Percentiles rank a stretch among this genome's conserved stretches.
These are phyloP conservation scores for Diacronema lutheri DNA, from an alignment of 78 protist species.

Conservation along the genomic window DNA sequence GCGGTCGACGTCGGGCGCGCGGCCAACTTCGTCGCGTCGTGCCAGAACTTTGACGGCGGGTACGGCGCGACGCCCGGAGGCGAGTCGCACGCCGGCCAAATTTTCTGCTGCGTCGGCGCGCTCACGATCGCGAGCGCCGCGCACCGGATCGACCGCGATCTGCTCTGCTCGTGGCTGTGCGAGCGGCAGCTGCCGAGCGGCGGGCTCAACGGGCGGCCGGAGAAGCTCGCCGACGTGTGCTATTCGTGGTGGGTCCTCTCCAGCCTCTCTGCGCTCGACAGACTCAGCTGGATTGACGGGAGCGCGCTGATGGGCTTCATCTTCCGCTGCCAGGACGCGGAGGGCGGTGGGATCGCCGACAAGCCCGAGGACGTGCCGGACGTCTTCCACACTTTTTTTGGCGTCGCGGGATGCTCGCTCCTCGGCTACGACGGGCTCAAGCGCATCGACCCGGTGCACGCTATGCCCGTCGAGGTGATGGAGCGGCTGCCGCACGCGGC, in stretches of 20 bases:
- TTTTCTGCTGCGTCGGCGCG: conserved; percentile 85
- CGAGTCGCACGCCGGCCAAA: conserved; percentile 98
- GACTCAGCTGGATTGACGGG: conserved; percentile 79
- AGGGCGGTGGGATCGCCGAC: conserved; percentile 96
- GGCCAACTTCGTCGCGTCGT: conserved; percentile 61
- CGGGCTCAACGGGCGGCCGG: conserved; percentile 99
- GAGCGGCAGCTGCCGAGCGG: conserved; percentile 96
- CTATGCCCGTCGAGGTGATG: conserved; percentile 14
- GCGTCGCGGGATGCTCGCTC: conserved; percentile 85
- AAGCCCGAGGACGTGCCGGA: conserved; percentile 94
- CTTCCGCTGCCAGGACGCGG: conserved; percentile 88
- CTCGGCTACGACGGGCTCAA: neutral
- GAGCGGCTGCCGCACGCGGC: neutral
- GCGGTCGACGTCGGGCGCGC: conserved; percentile 64
- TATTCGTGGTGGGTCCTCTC: conserved; percentile 99
- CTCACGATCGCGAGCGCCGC: conserved; percentile 79
- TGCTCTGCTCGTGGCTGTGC: conserved; percentile 96
- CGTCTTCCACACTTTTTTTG: conserved; percentile 99
- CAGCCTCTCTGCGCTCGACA: conserved; percentile 68
- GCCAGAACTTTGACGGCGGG: conserved; percentile 96
- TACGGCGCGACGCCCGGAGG: conserved; percentile 92
- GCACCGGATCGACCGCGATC: conserved; percentile 65
- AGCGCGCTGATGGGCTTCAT: conserved; percentile 77
- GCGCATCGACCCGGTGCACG: conserved; percentile 27
- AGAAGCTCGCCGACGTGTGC: conserved; percentile 94